phyloP scores from a whole-genome alignment of 345 rosid genomes.

The Lepidium sativum region DNA sequence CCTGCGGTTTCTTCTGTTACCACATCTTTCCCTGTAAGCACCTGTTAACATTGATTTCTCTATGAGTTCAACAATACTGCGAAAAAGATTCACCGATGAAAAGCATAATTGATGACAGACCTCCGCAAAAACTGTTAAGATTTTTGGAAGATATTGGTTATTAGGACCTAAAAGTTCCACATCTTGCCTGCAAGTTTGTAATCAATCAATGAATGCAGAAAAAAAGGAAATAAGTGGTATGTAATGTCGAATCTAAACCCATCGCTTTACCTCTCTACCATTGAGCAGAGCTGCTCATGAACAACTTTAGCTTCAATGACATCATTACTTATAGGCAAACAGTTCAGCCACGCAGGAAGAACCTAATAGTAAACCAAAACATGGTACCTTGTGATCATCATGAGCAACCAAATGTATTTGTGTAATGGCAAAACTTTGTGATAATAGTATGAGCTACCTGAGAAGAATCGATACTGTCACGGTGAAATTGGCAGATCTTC shows the following conservation, averaged over 20 bases:
- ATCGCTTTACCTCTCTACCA: slow-evolving; percentile 79
- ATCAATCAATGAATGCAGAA: neutral
- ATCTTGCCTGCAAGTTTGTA: slow-evolving; percentile 63
- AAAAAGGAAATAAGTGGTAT: neutral
- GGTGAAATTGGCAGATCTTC: slow-evolving; percentile 88
- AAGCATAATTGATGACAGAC: slow-evolving; percentile 35
- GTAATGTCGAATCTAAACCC: neutral
- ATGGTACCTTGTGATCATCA: neutral
- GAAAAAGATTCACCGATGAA: neutral
- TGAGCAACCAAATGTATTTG: neutral
- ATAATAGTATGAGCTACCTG: slow-evolving; percentile 44
- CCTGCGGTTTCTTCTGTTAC: slow-evolving; percentile 78
- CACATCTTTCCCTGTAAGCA: slow-evolving; percentile 86
- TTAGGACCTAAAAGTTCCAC: slow-evolving; percentile 76
- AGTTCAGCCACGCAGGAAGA: slow-evolving; percentile 96
- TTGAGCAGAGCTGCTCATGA: slow-evolving; percentile 89
- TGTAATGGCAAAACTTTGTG: neutral
- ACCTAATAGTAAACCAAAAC: slow-evolving; percentile 34
- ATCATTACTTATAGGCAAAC: slow-evolving; percentile 90
- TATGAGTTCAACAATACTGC: neutral
- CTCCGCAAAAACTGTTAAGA: slow-evolving; percentile 87
- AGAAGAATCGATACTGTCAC: slow-evolving; percentile 76
- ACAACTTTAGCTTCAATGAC: slow-evolving; percentile 95
- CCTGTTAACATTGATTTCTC: slow-evolving; percentile 34
- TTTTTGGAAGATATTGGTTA: slow-evolving; percentile 83